Conservation (phyloP, 257 asterid species). For the Solanum sparsipilum region DNA sequence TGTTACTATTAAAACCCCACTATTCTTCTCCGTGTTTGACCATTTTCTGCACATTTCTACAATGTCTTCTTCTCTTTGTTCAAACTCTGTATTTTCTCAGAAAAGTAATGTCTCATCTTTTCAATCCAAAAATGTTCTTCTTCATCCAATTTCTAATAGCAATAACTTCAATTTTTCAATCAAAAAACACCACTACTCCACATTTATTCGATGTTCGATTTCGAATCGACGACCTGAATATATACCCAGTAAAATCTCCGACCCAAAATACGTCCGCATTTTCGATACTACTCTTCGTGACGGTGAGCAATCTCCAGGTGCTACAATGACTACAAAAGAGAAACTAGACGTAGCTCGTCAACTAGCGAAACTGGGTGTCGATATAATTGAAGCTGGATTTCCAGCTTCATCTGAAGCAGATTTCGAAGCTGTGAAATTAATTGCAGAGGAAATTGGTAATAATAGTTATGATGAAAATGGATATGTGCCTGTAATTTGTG, state of each 20-base stretch:
- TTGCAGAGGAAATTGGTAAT: constrained; percentile 69
- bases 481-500: constrained; percentile 80
- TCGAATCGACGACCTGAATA: constrained; percentile 38
- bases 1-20: background rate
- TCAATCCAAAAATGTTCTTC: background rate
- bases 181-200: background rate
- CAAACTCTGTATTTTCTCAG: background rate
- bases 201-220: background rate
- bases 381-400: constrained; percentile 91
- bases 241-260: constrained; percentile 61
- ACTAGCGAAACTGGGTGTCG: constrained; percentile 84
- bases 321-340: constrained; percentile 88
- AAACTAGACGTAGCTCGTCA: constrained; percentile 78
- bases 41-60: background rate
- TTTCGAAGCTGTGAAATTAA: constrained; percentile 66
- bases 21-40: background rate
- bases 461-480: background rate
- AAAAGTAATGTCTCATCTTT: background rate
- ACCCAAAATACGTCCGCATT: constrained; percentile 81
- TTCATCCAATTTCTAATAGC: background rate
- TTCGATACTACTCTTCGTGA: constrained; percentile 96
- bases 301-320: constrained; percentile 99
- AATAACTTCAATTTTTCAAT: background rate
- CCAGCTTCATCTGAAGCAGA: constrained; percentile 92
- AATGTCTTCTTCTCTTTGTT: background rate